Conservation (phyloP, 2,329 filamentous ascomycete species). For the Alternaria rosae region DNA sequence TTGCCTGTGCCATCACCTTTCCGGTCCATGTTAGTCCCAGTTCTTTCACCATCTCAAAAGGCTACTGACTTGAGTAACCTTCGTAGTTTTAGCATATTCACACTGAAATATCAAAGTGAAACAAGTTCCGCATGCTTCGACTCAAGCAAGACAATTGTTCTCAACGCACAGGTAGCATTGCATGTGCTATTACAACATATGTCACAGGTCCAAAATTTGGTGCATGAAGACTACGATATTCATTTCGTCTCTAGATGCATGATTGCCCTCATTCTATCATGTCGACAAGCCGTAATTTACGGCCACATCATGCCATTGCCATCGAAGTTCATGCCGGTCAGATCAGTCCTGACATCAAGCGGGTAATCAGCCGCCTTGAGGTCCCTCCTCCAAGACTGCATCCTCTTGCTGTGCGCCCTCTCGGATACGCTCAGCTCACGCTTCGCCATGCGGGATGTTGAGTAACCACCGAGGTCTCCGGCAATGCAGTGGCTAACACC, state of each 20-base stretch:
- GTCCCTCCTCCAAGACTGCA: constrained; percentile 40
- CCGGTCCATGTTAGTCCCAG: not conserved
- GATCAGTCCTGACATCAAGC: constrained; percentile 45
- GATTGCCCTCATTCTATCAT: not conserved
- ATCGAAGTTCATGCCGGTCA: constrained; percentile 27
- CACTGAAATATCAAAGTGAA: not conserved
- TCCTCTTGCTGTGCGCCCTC: constrained; percentile 34
- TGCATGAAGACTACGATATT: not conserved
- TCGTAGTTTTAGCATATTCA: not conserved
- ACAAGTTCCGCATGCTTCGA: not conserved
- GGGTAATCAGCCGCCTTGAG: constrained; percentile 42
- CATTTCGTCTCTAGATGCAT: not conserved
- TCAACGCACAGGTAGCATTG: not conserved
- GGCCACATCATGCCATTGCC: constrained; percentile 39
- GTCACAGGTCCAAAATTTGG: not conserved
- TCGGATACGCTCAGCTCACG: constrained; percentile 35
- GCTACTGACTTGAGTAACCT: not conserved
- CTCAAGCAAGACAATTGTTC: not conserved
- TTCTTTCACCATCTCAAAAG: not conserved
- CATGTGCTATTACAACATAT: not conserved
- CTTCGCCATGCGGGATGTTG: constrained; percentile 25
- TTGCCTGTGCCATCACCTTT: not conserved
- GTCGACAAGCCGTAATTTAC: not conserved
- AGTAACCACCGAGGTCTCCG: constrained; percentile 33
- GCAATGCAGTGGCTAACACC: constrained; percentile 43